Evolutionary conservation across 768 basidiomycete species (phyloP), one percentile per base, ranked within the genome.

Genomic region (Kwoniella heveanensis): DNA sequence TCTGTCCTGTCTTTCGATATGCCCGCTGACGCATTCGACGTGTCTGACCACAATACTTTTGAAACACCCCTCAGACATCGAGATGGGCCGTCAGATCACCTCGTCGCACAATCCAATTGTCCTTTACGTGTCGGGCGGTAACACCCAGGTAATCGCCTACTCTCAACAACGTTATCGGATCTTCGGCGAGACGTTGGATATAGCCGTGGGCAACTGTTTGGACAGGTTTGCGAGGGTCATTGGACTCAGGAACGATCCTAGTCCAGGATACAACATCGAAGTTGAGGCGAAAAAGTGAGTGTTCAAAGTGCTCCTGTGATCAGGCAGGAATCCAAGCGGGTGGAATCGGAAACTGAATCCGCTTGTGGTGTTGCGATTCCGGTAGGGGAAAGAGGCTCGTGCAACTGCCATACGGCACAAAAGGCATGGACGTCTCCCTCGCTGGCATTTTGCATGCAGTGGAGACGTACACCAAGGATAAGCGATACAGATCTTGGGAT

Each of bases 121-220:
- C 6, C 86, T 98, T 36, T 99, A 99, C 75, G 96, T 99, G 21
- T 98, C 96, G 0, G 96, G 96, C 13, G 96, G 96, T 3, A 99
- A 99, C 80, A 98, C 96, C 0, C 96, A 99, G 80, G 94, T 99
- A 17, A 98, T 99, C 72, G 96, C 96, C 1, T 99, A 99, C 80
- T 98, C 94, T 22, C 88, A 90, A 63, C 93, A 98, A 79, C 87
- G 93, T 66, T 99, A 99, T 79, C 87, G 96, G 47, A 99, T 99
- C 64, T 99, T 99, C 75, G 96, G 96, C 17, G 96, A 99, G 81
- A 98, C 96, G 1, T 85, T 99, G 58, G 96, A 99, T 76, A 98
- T 99, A 60, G 96, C 96, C n/a, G 93, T 98, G 32, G 96, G 96
- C 37, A 99, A 99, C 78, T 98, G 96, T 77, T 83, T 99, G 24